phyloP scores from a whole-genome alignment of 805 yeast genomes.

The Nakazawaea holstii region DNA sequence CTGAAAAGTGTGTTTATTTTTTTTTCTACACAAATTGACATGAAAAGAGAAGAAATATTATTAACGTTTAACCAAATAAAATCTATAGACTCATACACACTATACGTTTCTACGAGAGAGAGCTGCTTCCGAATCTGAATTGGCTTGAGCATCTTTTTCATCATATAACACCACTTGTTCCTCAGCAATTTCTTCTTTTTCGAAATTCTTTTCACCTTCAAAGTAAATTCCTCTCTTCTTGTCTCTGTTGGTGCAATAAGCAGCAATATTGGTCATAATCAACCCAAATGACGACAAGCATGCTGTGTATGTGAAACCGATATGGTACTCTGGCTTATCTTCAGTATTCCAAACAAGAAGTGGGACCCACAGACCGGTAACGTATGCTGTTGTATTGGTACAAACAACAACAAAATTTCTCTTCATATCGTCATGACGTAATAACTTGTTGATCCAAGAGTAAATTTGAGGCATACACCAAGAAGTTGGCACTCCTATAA shows the following conservation, averaged over 20 bases:
- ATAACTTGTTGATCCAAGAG: slow-evolving; percentile 48
- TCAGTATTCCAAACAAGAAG: slow-evolving; percentile 33
- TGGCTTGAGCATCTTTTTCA: not conserved
- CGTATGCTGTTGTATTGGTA: slow-evolving; percentile 37
- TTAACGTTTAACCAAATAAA: too few relatives aligned
- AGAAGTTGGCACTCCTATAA: slow-evolving; percentile 40
- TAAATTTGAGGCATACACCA: slow-evolving; percentile 54
- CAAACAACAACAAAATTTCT: slow-evolving; percentile 30
- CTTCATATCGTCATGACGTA: slow-evolving; percentile 38
- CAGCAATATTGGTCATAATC: slow-evolving; percentile 22
- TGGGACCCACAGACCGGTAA: slow-evolving; percentile 36
- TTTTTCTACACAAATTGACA: too few relatives aligned
- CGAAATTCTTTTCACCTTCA: not conserved
- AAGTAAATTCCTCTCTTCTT: not conserved
- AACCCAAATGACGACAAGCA: slow-evolving; percentile 28
- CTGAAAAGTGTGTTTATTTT: too few relatives aligned
- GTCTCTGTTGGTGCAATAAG: slow-evolving; percentile 11
- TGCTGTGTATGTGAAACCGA: slow-evolving; percentile 35
- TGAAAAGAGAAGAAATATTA: too few relatives aligned
- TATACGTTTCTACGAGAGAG: not conserved
- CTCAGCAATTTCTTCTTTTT: not conserved
- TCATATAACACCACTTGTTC: too few relatives aligned
- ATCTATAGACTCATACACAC: too few relatives aligned
- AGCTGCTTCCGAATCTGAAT: too few relatives aligned
- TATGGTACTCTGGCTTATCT: slow-evolving; percentile 30